Evolutionary conservation across 495 filamentous ascomycete species (phyloP), one percentile per base, ranked within the genome.

Genomic region (Penicillium odoratum): DNA sequence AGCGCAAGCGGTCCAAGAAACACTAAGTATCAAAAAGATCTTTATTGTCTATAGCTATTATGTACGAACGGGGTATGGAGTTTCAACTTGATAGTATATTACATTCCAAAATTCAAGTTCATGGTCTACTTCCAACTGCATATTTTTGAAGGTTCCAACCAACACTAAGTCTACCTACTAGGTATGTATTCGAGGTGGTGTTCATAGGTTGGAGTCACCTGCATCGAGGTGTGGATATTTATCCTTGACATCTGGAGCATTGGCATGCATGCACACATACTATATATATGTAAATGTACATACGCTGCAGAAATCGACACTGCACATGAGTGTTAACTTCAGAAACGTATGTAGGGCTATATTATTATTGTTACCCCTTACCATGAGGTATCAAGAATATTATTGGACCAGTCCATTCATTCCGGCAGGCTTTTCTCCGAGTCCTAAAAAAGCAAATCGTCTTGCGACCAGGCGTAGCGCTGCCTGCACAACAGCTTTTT

Each of bases 1-100:
- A 77, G 73, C 77, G 74, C 64, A 78, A 78, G 71, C 71, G 79
- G 54, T 78, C 78, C 4, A 80, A 77, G 67, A 81, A 80, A 70
- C 61, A 78, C 59, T 74, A 55, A 64, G 53, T 50, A 52, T 4
- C 58, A 16, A 57, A 55, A 51, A 40, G 31, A 15, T 11, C 13
- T 40, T 40, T 40, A 38, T 51, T 25, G 18, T 38, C 28, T 15
- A 30, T 48, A 48, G 46, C 26, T 48, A 47, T 15, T 48, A 3
- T 30, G 7, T 48, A 29, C 28, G 6, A 30, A 48, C 10, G 46
- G 46, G 28, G 46, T 48, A 48, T 48, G 46, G 46, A 48, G 46
- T 48, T 48, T 48, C 8, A 15, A 30, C 18, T 46, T 13, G 9
- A 48, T 48, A 29, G 38, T 40, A 15, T 33, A 33, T 10, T 7